A percentile compares a stretch with the other conserved stretches of the same genome.
Evolutionary conservation across 129 eudicot species (phyloP).

Genomic region (Smallanthus sonchifolius): DNA sequence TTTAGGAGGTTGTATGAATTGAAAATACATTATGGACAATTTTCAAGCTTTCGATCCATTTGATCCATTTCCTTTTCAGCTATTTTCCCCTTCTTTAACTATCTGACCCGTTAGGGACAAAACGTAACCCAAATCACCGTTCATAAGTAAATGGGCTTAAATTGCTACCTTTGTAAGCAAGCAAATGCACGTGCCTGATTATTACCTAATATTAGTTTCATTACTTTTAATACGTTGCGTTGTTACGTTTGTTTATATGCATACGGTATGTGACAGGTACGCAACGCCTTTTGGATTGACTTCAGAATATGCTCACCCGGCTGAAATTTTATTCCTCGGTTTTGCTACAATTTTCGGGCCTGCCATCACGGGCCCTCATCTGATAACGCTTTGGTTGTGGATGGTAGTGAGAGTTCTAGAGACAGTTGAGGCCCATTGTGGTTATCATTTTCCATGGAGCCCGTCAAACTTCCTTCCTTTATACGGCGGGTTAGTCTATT

Average conservation of each 20-base stretch:
- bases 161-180: no score
- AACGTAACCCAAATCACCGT: no score
- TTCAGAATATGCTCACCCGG: conserved; percentile 95
- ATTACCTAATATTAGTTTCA: no score
- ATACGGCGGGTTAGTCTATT: conserved; percentile 78
- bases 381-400: conserved; percentile 93
- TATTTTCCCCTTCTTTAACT: neutral
- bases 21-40: neutral
- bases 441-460: conserved; percentile 98
- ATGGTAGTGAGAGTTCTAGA: conserved; percentile 90
- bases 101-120: neutral
- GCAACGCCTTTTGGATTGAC: conserved; percentile 79
- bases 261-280: conserved; percentile 37
- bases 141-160: no score
- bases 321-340: conserved; percentile 87
- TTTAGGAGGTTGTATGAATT: neutral
- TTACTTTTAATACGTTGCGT: no score
- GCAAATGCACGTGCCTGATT: no score
- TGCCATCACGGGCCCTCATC: conserved; percentile 89
- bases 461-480: conserved; percentile 83
- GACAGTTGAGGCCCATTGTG: conserved; percentile 98
- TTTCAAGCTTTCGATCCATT: no score
- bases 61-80: neutral
- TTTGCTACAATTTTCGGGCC: conserved; percentile 96
- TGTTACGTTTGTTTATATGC: neutral